phyloP scores from a whole-genome alignment of 139 green algal genomes.

The Chlamydomonas sphaeroides region DNA sequence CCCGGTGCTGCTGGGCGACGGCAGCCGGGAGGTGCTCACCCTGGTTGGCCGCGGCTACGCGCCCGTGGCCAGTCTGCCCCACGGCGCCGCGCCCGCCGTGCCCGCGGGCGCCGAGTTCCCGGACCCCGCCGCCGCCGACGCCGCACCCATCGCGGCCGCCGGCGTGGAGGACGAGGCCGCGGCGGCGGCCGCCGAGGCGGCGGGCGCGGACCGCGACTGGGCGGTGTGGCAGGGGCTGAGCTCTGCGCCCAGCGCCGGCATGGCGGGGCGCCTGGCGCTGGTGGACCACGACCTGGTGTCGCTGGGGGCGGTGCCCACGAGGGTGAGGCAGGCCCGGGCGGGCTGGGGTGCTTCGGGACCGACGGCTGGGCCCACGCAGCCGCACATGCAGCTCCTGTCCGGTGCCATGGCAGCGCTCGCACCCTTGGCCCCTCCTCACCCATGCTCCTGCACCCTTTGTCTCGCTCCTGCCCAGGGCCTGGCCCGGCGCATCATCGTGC shows the following conservation, averaged over 20 bases:
- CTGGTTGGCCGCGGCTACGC: constrained; percentile 52
- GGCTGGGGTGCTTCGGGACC: not conserved
- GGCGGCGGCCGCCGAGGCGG: not conserved
- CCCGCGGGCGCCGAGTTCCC: not conserved
- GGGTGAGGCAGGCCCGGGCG: not conserved
- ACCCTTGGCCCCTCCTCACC: no score
- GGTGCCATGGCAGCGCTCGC: no score
- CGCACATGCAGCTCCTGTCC: no score
- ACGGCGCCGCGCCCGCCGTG: constrained; percentile 6
- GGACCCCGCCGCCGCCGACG: not conserved
- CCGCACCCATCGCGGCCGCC: not conserved
- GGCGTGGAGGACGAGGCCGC: not conserved
- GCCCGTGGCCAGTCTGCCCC: not conserved
- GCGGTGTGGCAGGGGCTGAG: constrained; percentile 18
- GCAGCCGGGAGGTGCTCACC: constrained; percentile 5
- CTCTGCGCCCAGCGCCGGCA: constrained; percentile 12
- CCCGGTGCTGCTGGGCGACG: constrained; percentile 52
- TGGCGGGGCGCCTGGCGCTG: constrained; percentile 35
- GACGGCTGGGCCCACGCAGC: no score
- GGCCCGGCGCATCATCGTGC: constrained; percentile 46
- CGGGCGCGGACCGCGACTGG: constrained; percentile 23
- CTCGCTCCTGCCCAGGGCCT: constrained; percentile 23
- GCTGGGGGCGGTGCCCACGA: constrained; percentile 5
- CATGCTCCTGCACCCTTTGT: not conserved
- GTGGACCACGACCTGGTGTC: constrained; percentile 38